Base-by-base conservation (phyloP, 2,329 filamentous ascomycete species). In the Hymenoscyphus occultus region DNA sequence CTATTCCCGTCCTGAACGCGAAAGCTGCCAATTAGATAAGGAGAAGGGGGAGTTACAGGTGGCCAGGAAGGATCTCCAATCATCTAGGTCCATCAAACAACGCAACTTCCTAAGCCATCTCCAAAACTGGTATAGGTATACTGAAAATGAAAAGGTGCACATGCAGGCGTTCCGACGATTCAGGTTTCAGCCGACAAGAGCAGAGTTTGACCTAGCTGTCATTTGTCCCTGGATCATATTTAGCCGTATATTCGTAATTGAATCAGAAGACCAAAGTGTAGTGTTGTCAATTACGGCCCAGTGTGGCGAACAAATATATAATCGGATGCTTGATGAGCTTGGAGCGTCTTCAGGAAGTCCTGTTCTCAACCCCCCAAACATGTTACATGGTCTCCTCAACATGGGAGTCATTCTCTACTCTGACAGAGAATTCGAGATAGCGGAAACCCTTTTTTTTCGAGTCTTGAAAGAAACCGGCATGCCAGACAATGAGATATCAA, bases 61-160 rank as follows among this genome's bases (percentile, higher is more conserved):
- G 16, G 19, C 42, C 5, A n/a, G 19, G 4, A 45, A 9, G 19
- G 9, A 45, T 5, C 0, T 2, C 2, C 5, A n/a, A 19, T 6
- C 2, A 1, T 19, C 42, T n/a, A n/a, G 3, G 14, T n/a, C 5
- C 3, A 5, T 5, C 2, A n/a, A 19, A 1, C 14, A 2, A 5
- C 1, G 1, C 16, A 1, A n/a, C 2, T 2, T 3, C 12, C 42
- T 1, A 5, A n/a, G 19, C 2, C 42, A n/a, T 5, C 2, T 45
- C 6, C 7, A 6, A n/a, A 5, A 12, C 14, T 45, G 42, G 42
- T n/a, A 19, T 6, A 5, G 19, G 19, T 1, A 5, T 3, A 9
- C 12, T 9, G 1, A 19, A n/a, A 19, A n/a, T 5, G 14, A 45
- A 6, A 45, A 45, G 16, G 1, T n/a, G 19, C 42, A 45, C 3